Percentiles rank a stretch among this genome's conserved stretches.
Evolutionary conservation across 2,329 filamentous ascomycete genomes (phyloP).

Genomic region (Eurotiales sp.): DNA sequence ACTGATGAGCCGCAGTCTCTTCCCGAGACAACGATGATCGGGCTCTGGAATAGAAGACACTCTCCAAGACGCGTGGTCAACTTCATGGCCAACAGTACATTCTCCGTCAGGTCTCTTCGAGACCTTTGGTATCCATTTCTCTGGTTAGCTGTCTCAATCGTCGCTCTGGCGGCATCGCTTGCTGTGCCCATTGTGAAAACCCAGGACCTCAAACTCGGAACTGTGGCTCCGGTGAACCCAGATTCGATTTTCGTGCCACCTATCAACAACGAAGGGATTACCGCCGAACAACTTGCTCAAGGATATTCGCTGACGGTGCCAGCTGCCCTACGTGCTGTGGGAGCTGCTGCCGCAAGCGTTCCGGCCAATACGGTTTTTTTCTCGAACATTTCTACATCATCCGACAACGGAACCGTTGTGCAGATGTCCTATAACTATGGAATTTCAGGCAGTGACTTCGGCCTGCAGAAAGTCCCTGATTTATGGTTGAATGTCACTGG

Average conservation of each 20-base stretch:
- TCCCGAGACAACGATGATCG: background rate
- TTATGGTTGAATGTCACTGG: constrained; percentile 6
- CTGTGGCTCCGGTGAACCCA: constrained; percentile 1
- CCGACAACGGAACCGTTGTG: background rate
- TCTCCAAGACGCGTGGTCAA: background rate
- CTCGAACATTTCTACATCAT: background rate
- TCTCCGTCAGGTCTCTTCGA: background rate
- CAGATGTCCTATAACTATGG: constrained; percentile 3
- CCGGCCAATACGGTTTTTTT: constrained; percentile 1
- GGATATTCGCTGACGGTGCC: background rate
- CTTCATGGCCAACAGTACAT: background rate
- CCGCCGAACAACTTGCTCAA: background rate
- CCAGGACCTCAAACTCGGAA: background rate
- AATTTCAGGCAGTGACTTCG: constrained; percentile 6
- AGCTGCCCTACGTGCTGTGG: constrained; percentile 9
- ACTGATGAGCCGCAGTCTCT: background rate
- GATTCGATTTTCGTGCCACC: constrained; percentile 1
- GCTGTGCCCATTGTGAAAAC: constrained; percentile 8
- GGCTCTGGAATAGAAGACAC: constrained; percentile 2
- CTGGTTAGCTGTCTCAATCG: background rate
- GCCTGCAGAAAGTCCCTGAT: constrained; percentile 5
- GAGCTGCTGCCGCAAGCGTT: background rate
- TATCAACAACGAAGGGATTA: background rate
- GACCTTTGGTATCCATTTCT: constrained; percentile 3
- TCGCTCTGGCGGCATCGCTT: constrained; percentile 4